Evolutionary conservation across 2,329 filamentous ascomycete species (phyloP), one percentile per base, ranked within the genome.

Genomic region (Phyllosticta paracitricarpa): DNA sequence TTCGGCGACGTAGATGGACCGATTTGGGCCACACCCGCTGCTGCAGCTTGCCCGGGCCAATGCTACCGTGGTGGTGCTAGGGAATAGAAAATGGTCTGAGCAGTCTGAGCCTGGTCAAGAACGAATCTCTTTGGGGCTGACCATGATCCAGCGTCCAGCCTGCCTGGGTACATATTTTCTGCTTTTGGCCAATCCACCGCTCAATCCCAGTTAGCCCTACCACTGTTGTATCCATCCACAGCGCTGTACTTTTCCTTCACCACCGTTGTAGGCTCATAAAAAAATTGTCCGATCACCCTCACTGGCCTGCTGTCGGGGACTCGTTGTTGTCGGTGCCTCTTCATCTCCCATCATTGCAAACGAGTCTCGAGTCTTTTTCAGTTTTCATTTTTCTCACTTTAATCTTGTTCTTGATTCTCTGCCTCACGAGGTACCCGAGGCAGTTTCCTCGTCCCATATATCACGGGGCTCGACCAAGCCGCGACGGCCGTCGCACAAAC

Each of bases 51-150:
- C 33, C 33, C 33, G 33, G 33, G 33, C 74, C 74, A 76, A 75
- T 76, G 72, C 73, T 73, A 77, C 73, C 71, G 70, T 75, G 70
- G 61, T 62, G 61, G 72, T 74, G 72, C 72, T 75, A 72, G 71
- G 72, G 67, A 70, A 72, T 68, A 71, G 66, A 71, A 35, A 70
- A 71, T 75, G 73, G 75, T 70, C 75, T 77, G 73, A 77, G 74
- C 73, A 73, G 75, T 70, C 75, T 77, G 73, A 77, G 74, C 73
- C 72, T 68, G 67, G 67, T 68, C 71, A 72, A 76, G 75, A 73
- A 73, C 70, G 63, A 35, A 62, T 65, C 72, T 68, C 71, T 68
- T 59, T 69, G 75, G 76, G 76, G 75, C 76, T 77, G 75, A 77
- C 73, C 75, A 70, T 72, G 72, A 73, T 71, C 68, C 69, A 72